Evolutionary conservation across 2,329 filamentous ascomycete species (phyloP).

Genomic region (Fusarium sp.): DNA sequence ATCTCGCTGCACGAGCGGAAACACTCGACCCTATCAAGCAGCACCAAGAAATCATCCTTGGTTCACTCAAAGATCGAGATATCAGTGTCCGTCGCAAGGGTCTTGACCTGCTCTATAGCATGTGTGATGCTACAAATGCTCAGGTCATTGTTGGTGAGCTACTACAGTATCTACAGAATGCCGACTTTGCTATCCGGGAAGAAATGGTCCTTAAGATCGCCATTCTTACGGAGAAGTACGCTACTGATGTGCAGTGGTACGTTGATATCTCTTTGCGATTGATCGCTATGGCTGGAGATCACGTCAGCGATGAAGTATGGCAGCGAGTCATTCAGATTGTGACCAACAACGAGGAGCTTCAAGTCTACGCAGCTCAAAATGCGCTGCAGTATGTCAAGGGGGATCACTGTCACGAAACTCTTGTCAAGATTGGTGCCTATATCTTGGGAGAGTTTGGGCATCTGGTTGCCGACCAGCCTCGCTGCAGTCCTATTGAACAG

Average conservation of each 20-base stretch:
- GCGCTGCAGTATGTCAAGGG: slow-evolving; percentile 92
- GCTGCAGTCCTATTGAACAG: slow-evolving; percentile 96
- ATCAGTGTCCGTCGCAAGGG: slow-evolving; percentile 97
- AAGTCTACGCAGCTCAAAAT: slow-evolving; percentile 95
- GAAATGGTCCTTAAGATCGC: slow-evolving; percentile 99
- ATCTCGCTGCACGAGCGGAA: slow-evolving; percentile 92
- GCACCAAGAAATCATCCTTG: slow-evolving; percentile 95
- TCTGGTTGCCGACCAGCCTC: slow-evolving; percentile 89
- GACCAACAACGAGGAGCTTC: slow-evolving; percentile 98
- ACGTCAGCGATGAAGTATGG: slow-evolving; percentile 99
- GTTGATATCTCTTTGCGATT: slow-evolving; percentile 96
- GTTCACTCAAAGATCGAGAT: slow-evolving; percentile 92
- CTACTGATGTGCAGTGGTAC: slow-evolving; percentile 98
- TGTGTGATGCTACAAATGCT: slow-evolving; percentile 97
- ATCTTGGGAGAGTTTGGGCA: slow-evolving; percentile 97
- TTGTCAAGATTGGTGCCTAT: slow-evolving; percentile 98
- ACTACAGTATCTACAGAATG: slow-evolving; percentile 92
- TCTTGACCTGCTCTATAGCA: slow-evolving; percentile 96
- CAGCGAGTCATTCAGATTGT: slow-evolving; percentile 98
- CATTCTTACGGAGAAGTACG: slow-evolving; percentile 97
- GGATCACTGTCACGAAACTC: slow-evolving; percentile 93
- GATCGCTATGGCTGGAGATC: slow-evolving; percentile 96
- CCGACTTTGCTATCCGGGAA: slow-evolving; percentile 96
- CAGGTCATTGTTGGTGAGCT: slow-evolving; percentile 93
- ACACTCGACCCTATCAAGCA: slow-evolving; percentile 98